Evolutionary conservation across 768 basidiomycete genomes (phyloP).

Genomic region (Trametes punicea): DNA sequence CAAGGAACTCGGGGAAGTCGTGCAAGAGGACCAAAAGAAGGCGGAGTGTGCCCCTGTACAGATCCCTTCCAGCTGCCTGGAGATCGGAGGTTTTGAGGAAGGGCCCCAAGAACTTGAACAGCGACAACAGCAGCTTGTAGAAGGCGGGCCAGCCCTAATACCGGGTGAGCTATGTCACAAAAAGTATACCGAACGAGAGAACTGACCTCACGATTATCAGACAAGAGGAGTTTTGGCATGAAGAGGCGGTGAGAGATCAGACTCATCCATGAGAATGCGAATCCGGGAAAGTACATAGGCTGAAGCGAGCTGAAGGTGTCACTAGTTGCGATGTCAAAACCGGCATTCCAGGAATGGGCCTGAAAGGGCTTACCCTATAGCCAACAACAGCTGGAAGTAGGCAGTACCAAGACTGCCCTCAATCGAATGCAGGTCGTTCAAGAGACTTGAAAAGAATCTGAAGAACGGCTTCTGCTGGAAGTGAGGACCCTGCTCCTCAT

Average conservation of each 20-base stretch:
- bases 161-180: not conserved
- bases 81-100: slow-evolving; percentile 85
- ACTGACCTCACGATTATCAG: slow-evolving; percentile 81
- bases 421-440: slow-evolving; percentile 87
- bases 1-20: slow-evolving; percentile 98
- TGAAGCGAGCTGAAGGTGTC: slow-evolving; percentile 96
- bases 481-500: slow-evolving; percentile 86
- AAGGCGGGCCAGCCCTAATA: slow-evolving; percentile 89
- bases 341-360: too few species aligned
- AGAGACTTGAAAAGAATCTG: slow-evolving; percentile 94
- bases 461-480: slow-evolving; percentile 99
- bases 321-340: slow-evolving; percentile 38
- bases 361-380: slow-evolving; percentile 64
- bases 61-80: slow-evolving; percentile 73
- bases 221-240: slow-evolving; percentile 91
- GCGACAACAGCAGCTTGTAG: slow-evolving; percentile 88
- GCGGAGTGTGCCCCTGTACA: slow-evolving; percentile 88
- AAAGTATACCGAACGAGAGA: not conserved
- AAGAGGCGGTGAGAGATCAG: slow-evolving; percentile 94
- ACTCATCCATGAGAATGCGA: slow-evolving; percentile 98
- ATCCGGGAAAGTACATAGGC: slow-evolving; percentile 95
- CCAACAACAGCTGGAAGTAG: slow-evolving; percentile 84
- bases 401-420: slow-evolving; percentile 83
- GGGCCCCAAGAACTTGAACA: slow-evolving; percentile 92
- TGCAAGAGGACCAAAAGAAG: slow-evolving; percentile 93